Evolutionary conservation across 2,329 filamentous ascomycete genomes (phyloP), one percentile per base, ranked within the genome.

Genomic region (Stagonosporopsis vannaccii): DNA sequence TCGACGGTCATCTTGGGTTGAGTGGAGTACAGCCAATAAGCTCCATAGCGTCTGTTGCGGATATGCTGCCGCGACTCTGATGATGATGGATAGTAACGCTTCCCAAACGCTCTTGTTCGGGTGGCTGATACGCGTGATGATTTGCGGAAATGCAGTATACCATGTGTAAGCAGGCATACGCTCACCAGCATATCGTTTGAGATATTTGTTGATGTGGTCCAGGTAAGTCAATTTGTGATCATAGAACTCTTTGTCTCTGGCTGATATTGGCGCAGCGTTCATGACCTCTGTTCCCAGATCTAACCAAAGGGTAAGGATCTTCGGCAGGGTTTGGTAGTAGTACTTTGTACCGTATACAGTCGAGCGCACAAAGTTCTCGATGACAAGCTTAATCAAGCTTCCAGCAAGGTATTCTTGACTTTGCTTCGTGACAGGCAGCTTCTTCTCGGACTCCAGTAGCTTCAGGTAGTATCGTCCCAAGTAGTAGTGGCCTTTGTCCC

Each of bases 401-500:
- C 95, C 96, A 11, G 86, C 90, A 51, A 95, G 78, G 67, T 69
- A 79, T 12, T 74, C 60, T 23, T 75, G 65, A 26, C 73, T 76
- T 54, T 97, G 92, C 61, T 93, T 92, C 25, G 89, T 85, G 17
- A 85, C 81, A 33, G 89, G 87, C 48, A 96, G 85, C 2, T 84
- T 81, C 75, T 92, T 93, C 74, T 98, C 92, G 0, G 92, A 91
- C 68, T 98, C 94, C 3, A 97, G 81, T 4, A 98, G 85, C 75
- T 97, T 99, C 74, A 97, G 96, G 82, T 99, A 99, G 76, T 98
- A 92, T 42, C 94, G 92, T 5, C 95, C 95, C 9, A 99, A 84
- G 74, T 97, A 97, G 74, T 98, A 99, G 72, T 98, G 94, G 0
- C 92, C 93, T 76, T 97, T 98, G 73, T 99, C 95, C 93, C 94